phyloP scores from a whole-genome alignment of 2,329 filamentous ascomycete genomes.

The Alternaria arbusti region DNA sequence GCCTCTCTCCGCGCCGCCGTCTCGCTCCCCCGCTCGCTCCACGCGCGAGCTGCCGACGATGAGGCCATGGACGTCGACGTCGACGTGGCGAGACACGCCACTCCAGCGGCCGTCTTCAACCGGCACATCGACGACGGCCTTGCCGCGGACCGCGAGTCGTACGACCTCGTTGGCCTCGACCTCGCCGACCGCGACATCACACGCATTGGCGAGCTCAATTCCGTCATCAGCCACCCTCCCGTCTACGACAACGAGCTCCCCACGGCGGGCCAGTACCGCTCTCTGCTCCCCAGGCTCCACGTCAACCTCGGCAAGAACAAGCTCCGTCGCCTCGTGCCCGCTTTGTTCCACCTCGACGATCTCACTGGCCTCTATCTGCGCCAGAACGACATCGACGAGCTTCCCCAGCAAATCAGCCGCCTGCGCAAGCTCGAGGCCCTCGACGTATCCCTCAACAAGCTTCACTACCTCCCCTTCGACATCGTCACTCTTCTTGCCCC shows the following conservation, averaged over 20 bases:
- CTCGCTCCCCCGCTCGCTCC: neutral
- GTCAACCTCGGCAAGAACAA: conserved; percentile 32
- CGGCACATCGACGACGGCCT: conserved; percentile 18
- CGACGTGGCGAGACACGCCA: neutral
- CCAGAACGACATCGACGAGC: conserved; percentile 32
- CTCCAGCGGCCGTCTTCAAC: conserved; percentile 16
- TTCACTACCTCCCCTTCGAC: conserved; percentile 35
- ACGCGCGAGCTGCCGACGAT: neutral
- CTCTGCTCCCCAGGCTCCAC: conserved; percentile 34
- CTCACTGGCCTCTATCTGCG: conserved; percentile 34
- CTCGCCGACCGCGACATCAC: conserved; percentile 32
- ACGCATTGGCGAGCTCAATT: conserved; percentile 32
- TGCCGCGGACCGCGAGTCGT: conserved; percentile 22
- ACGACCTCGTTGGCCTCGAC: conserved; percentile 17
- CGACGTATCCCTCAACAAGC: conserved; percentile 31
- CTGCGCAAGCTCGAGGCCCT: conserved; percentile 28
- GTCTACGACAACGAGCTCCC: conserved; percentile 35
- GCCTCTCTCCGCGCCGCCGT: neutral
- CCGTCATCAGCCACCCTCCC: conserved; percentile 31
- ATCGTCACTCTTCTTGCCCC: conserved; percentile 27
- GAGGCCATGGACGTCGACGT: neutral
- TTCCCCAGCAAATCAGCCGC: conserved; percentile 34
- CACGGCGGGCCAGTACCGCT: conserved; percentile 37
- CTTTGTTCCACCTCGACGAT: conserved; percentile 33
- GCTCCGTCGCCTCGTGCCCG: conserved; percentile 25